Evolutionary conservation across 768 basidiomycete species (phyloP).

Genomic region (Phanerodontia chrysosporium): DNA sequence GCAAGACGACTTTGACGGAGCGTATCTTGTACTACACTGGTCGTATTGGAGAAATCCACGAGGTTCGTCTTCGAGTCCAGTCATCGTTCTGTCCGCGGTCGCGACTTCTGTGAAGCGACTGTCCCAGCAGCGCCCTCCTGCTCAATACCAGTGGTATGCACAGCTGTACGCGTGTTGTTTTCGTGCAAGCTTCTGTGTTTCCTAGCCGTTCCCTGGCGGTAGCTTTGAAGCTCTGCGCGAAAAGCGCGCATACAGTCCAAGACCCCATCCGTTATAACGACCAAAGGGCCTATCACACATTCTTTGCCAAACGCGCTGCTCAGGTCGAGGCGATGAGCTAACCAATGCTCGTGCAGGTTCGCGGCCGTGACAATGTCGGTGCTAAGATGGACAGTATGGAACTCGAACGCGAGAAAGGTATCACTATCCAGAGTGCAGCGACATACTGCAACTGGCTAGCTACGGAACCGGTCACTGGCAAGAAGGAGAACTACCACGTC

Average conservation of each 20-base stretch:
- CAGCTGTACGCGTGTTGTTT: too few species aligned
- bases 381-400: constrained; percentile 99
- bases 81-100: neutral
- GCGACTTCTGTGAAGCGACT: too few species aligned
- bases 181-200: too few species aligned
- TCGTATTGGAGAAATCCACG: constrained; percentile 92
- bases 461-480: constrained; percentile 51
- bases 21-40: constrained; percentile 96
- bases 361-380: constrained; percentile 92
- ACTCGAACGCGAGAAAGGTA: constrained; percentile 96
- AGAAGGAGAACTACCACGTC: constrained; percentile 81
- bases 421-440: constrained; percentile 98
- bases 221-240: too few species aligned
- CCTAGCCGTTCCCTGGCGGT: too few species aligned
- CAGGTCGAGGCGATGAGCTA: too few species aligned
- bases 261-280: too few species aligned
- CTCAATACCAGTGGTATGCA: too few species aligned
- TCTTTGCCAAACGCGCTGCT: neutral
- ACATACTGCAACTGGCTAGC: constrained; percentile 98
- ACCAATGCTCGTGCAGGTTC: constrained; percentile 46
- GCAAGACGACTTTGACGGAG: constrained; percentile 97
- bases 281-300: neutral
- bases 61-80: constrained; percentile 48
- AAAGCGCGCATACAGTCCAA: too few species aligned
- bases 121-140: too few species aligned